These are phyloP conservation scores for Bipolaris victoriae DNA, from an alignment of 2,329 filamentous ascomycete species.

Conservation along the genomic window DNA sequence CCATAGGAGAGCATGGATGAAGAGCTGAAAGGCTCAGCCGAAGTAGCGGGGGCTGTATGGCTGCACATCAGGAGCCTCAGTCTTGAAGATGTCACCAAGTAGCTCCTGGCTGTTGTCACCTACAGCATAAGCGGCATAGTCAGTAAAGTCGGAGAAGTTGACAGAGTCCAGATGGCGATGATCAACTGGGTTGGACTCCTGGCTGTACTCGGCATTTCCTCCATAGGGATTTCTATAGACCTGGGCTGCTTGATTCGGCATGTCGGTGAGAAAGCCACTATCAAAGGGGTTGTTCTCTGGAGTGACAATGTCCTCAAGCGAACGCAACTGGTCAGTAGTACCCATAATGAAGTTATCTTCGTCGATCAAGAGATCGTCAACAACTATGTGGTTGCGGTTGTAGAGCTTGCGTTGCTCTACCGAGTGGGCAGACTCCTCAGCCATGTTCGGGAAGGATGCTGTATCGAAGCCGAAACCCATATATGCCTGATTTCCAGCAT, in stretches of 20 bases:
- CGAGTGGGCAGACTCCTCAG: background rate
- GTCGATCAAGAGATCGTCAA: background rate
- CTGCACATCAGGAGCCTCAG: background rate
- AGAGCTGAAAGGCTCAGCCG: background rate
- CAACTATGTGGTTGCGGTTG: background rate
- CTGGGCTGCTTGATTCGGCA: background rate
- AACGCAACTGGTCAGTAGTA: background rate
- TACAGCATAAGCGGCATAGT: background rate
- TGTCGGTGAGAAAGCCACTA: background rate
- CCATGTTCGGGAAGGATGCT: background rate
- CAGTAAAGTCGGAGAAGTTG: background rate
- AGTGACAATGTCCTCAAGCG: background rate
- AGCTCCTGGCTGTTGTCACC: background rate
- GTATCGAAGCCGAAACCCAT: background rate
- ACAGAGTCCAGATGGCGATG: background rate
- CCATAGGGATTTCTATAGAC: background rate
- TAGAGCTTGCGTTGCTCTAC: background rate
- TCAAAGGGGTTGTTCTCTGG: background rate
- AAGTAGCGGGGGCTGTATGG: background rate
- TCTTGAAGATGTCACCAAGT: background rate
- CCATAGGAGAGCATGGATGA: background rate
- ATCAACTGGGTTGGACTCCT: background rate
- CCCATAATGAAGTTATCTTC: background rate
- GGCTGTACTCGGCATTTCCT: background rate
- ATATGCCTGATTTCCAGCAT: background rate